Base-by-base conservation (phyloP, 2,329 filamentous ascomycete species). In the Claviceps paspali region DNA sequence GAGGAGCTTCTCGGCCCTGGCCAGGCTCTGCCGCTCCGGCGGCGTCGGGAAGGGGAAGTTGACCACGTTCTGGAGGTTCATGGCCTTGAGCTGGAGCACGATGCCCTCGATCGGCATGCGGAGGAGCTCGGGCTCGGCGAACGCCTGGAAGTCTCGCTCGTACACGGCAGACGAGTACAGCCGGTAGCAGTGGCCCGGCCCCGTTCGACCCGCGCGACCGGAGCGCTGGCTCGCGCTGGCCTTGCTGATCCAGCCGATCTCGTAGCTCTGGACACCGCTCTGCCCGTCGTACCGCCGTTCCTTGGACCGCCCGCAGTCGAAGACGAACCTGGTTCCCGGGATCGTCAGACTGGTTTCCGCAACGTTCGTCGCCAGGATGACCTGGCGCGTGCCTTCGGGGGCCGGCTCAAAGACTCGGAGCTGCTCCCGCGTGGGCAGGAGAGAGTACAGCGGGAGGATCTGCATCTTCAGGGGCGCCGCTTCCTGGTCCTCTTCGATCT, bases 261-360 rank as follows among this genome's bases (percentile, higher is more conserved):
- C 82, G 53, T 94, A 98, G 52, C 82, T 94, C 55, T 98, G 91
- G 1, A 98, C 88, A 3, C 88, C 88, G 7, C 82, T 95, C 9
- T 74, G 63, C n/a, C 75, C 70, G 53, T 96, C 83, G 50, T 91
- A 96, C 40, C 79, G 82, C 44, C 88, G 80, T 56, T 95, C 87
- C 57, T 98, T 98, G 26, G 83, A 81, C 35, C 92, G 72, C 24
- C 91, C 91, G 46, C 83, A 87, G 56, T 96, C 88, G 44, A 98
- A 95, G 7, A 98, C 91, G 52, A 95, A 98, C 42, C 84, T 76
- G 43, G 93, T 87, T 2, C 86, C 87, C 0, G 91, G 88, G 40
- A 98, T 98, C 1, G 91, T 98, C 53, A 98, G 69, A 72, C 83
- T 92, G 0, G 91, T 98, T 59, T 98, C 91, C 0, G 91, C 91